These are phyloP conservation scores for Apiospora koreana DNA, from an alignment of 2,329 filamentous ascomycete species.

Conservation along the genomic window DNA sequence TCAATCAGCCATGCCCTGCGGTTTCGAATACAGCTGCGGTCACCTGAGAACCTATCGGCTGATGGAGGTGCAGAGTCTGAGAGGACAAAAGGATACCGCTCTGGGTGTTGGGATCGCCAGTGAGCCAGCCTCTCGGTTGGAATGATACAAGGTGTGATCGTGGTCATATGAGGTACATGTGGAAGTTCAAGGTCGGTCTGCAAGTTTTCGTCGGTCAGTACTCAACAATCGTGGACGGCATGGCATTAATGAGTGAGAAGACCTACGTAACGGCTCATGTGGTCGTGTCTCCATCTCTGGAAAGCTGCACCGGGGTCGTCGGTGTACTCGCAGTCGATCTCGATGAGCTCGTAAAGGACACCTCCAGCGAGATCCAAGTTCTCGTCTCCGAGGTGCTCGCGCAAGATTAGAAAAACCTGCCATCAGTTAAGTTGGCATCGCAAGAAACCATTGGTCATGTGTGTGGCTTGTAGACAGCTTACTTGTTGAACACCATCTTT, in stretches of 20 bases:
- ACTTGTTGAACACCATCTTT: conserved; percentile 45
- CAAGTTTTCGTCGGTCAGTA: neutral
- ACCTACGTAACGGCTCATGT: conserved; percentile 44
- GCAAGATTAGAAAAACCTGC: conserved; percentile 43
- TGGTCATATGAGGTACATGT: conserved; percentile 48
- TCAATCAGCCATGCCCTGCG: conserved; percentile 45
- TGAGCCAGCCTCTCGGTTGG: conserved; percentile 38
- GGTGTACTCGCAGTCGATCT: conserved; percentile 44
- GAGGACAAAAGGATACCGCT: conserved; percentile 41
- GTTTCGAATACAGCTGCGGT: conserved; percentile 38
- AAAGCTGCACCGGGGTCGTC: conserved; percentile 47
- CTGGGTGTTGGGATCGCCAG: conserved; percentile 39
- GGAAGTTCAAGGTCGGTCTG: conserved; percentile 45
- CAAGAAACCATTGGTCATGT: neutral
- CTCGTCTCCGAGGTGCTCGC: conserved; percentile 46
- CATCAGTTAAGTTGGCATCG: neutral
- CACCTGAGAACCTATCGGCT: conserved; percentile 24
- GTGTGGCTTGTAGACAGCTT: conserved; percentile 15
- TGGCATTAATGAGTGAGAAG: too few relatives aligned
- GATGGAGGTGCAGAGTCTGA: conserved; percentile 38
- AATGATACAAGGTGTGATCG: conserved; percentile 42
- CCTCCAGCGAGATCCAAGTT: conserved; percentile 44
- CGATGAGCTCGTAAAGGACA: conserved; percentile 48
- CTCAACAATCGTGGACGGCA: neutral
- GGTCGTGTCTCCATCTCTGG: conserved; percentile 47